phyloP scores from a whole-genome alignment of 2,329 filamentous ascomycete genomes.

The Trichocomaceae sp. region DNA sequence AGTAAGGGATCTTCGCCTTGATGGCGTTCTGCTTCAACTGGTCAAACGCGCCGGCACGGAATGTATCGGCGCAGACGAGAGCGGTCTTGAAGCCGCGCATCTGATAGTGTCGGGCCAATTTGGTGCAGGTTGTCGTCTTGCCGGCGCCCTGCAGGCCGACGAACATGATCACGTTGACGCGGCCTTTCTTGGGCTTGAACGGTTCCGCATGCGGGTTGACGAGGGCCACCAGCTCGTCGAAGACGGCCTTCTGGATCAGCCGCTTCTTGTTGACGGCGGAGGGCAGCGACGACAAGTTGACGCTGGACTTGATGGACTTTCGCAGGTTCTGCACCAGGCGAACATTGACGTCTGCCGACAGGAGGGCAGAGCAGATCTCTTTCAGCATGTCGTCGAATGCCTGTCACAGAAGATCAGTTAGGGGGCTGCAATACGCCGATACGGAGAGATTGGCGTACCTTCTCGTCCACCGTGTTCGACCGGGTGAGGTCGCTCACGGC shows the following conservation, averaged over 20 bases:
- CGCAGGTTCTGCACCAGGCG: constrained; percentile 84
- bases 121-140: constrained; percentile 97
- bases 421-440: too few relatives aligned
- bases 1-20: constrained; percentile 98
- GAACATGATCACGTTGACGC: constrained; percentile 98
- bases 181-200: constrained; percentile 95
- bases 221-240: constrained; percentile 90
- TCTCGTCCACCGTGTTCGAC: constrained; percentile 90
- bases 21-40: constrained; percentile 98
- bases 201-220: constrained; percentile 93
- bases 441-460: constrained; percentile 57
- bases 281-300: constrained; percentile 92
- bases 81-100: constrained; percentile 87
- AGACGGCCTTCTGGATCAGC: constrained; percentile 94
- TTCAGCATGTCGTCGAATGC: constrained; percentile 98
- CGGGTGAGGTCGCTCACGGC: constrained; percentile 90
- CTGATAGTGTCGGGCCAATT: constrained; percentile 90
- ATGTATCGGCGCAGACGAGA: constrained; percentile 94
- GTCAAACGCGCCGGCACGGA: constrained; percentile 96
- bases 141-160: constrained; percentile 95
- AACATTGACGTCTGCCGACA: constrained; percentile 96
- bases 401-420: too few relatives aligned
- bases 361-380: constrained; percentile 89
- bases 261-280: constrained; percentile 96
- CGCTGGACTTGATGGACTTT: constrained; percentile 81